phyloP scores from a whole-genome alignment of 2,329 filamentous ascomycete species.

The Aulographum hederae region DNA sequence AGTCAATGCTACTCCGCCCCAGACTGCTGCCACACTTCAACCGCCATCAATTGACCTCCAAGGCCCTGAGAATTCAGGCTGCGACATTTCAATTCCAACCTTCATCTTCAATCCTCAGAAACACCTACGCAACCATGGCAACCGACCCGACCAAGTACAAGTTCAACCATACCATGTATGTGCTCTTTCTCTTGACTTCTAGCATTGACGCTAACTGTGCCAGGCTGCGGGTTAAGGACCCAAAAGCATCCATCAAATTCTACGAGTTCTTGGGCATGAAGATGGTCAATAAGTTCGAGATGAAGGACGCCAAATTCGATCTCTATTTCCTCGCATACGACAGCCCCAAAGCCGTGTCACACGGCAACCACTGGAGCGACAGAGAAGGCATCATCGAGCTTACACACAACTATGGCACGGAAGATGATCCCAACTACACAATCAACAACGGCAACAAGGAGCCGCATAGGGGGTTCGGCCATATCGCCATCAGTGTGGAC shows the following conservation, averaged over 20 bases:
- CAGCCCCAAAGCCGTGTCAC: conserved; percentile 52
- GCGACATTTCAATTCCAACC: not conserved
- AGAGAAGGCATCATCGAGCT: conserved; percentile 84
- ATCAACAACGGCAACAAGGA: conserved; percentile 84
- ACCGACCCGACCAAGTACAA: conserved; percentile 46
- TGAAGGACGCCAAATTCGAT: conserved; percentile 81
- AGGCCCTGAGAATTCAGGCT: not conserved
- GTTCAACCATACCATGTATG: conserved; percentile 39
- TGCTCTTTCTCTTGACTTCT: not conserved
- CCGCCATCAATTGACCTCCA: not conserved
- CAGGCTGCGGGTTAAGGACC: conserved; percentile 90
- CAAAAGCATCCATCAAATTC: conserved; percentile 67
- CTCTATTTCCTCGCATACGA: conserved; percentile 93
- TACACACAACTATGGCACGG: conserved; percentile 72
- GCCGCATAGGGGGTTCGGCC: conserved; percentile 67
- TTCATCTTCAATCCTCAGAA: not conserved
- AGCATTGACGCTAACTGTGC: not conserved
- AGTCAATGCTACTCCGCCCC: not conserved
- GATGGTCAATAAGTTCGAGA: conserved; percentile 60
- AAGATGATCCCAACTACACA: conserved; percentile 63
- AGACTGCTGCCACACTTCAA: not conserved
- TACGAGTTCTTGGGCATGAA: conserved; percentile 86
- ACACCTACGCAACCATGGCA: conserved; percentile 25
- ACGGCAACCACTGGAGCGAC: conserved; percentile 57
- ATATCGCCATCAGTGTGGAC: conserved; percentile 55